These are phyloP conservation scores for Clarireedia monteithiana DNA, from an alignment of 2,329 filamentous ascomycete species.

Conservation along the genomic window DNA sequence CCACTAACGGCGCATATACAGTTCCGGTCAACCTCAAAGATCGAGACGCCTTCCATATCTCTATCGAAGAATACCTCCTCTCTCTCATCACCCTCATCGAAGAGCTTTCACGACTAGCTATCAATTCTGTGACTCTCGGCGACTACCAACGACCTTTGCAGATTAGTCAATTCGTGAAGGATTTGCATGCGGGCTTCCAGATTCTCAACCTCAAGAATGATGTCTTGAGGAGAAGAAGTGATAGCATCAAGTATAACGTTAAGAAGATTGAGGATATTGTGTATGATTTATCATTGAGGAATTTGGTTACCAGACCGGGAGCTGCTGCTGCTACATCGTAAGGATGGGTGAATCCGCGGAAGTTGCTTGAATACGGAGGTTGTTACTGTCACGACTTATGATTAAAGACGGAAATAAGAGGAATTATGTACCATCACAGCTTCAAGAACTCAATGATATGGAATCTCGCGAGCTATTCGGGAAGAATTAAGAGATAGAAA, in stretches of 20 bases:
- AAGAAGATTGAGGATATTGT: slow-evolving; percentile 98
- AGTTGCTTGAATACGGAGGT: not conserved
- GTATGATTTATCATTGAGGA: slow-evolving; percentile 85
- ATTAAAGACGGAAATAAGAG: not conserved
- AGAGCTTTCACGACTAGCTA: slow-evolving; percentile 82
- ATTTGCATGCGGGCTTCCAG: slow-evolving; percentile 93
- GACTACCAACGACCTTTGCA: slow-evolving; percentile 79
- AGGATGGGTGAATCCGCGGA: not conserved
- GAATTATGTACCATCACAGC: not conserved
- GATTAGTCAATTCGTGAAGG: slow-evolving; percentile 90
- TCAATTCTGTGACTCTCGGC: slow-evolving; percentile 88
- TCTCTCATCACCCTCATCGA: slow-evolving; percentile 81
- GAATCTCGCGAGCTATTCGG: too few species aligned
- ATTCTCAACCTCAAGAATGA: slow-evolving; percentile 97
- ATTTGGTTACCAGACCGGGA: slow-evolving; percentile 52
- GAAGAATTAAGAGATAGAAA: too few species aligned
- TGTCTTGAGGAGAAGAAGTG: slow-evolving; percentile 74
- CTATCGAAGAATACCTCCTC: slow-evolving; percentile 94
- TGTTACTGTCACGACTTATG: not conserved
- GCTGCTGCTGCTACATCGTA: not conserved
- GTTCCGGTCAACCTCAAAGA: slow-evolving; percentile 90
- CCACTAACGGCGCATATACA: slow-evolving; percentile 30
- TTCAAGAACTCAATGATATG: not conserved
- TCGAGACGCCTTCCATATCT: slow-evolving; percentile 84
- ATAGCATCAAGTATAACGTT: slow-evolving; percentile 93